A percentile compares a stretch with the other conserved stretches of the same genome.
Evolutionary conservation across 371 early-diverging fungal genomes (phyloP).

Genomic region (Batkoa obscura): DNA sequence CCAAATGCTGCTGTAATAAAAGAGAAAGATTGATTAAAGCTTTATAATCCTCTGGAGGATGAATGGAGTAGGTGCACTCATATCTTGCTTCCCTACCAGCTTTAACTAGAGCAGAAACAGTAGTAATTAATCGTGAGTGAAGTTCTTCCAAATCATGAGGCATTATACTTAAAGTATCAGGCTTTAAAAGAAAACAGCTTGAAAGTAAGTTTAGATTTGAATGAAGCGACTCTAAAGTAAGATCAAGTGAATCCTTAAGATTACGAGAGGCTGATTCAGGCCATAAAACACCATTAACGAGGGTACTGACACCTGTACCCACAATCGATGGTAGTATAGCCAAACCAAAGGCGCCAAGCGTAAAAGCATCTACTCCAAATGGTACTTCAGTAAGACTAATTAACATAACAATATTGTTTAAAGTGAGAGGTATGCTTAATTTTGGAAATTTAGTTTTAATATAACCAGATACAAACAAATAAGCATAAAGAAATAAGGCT

Average conservation of each 20-base stretch:
- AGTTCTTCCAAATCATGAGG: conserved; percentile 1
- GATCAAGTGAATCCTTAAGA: background rate
- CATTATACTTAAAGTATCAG: background rate
- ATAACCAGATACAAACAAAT: background rate
- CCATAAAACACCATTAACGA: conserved; percentile 1
- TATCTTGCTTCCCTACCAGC: conserved; percentile 4
- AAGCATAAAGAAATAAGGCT: background rate
- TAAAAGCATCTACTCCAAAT: background rate
- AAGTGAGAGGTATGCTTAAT: background rate
- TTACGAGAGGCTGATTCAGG: background rate
- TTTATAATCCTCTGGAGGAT: conserved; percentile 1
- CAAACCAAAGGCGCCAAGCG: background rate
- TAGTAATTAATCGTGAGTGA: background rate
- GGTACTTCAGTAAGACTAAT: background rate
- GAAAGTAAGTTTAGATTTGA: background rate
- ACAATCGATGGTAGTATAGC: background rate
- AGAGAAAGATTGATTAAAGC: background rate
- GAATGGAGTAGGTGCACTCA: conserved; percentile 2
- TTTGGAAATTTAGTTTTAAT: background rate
- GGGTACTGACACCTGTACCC: background rate
- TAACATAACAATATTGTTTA: background rate
- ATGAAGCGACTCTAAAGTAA: background rate
- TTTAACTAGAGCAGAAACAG: background rate
- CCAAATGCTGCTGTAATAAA: background rate
- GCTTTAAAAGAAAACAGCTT: background rate